Evolutionary conservation across 2,329 filamentous ascomycete genomes (phyloP).

Genomic region (Anthostomella pinea): DNA sequence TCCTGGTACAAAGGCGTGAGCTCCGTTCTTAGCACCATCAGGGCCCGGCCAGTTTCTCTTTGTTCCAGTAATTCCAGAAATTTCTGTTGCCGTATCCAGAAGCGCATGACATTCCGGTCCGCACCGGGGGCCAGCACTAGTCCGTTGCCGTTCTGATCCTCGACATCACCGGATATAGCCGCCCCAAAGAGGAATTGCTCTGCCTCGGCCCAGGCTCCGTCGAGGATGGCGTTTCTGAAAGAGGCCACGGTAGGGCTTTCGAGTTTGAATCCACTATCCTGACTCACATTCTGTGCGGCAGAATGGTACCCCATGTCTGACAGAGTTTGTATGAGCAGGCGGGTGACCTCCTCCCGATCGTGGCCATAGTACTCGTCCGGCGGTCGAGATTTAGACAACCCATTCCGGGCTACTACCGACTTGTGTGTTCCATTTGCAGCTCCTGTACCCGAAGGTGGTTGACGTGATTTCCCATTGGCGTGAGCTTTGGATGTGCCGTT

Average conservation of each 20-base stretch:
- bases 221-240: constrained; percentile 76
- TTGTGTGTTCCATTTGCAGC: constrained; percentile 49
- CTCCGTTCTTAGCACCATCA: constrained; percentile 83
- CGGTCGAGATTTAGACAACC: constrained; percentile 41
- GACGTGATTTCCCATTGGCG: constrained; percentile 55
- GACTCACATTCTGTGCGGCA: constrained; percentile 71
- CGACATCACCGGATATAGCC: constrained; percentile 32
- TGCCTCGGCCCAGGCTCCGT: constrained; percentile 81
- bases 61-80: constrained; percentile 86
- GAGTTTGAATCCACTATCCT: constrained; percentile 82
- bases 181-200: constrained; percentile 72
- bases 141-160: constrained; percentile 46
- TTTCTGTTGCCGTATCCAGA: constrained; percentile 89
- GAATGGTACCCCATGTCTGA: constrained; percentile 81
- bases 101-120: constrained; percentile 77
- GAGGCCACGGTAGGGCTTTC: constrained; percentile 84
- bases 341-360: constrained; percentile 86
- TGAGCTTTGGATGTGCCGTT: constrained; percentile 53
- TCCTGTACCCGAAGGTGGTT: constrained; percentile 39
- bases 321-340: constrained; percentile 87
- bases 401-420: constrained; percentile 49
- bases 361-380: constrained; percentile 69
- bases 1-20: constrained; percentile 83
- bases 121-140: constrained; percentile 73
- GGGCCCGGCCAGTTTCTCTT: constrained; percentile 68